A percentile compares a stretch with the other conserved stretches of the same genome.
These are phyloP conservation scores for Fusarium mexicanum DNA, from an alignment of 2,329 filamentous ascomycete species.

Conservation along the genomic window DNA sequence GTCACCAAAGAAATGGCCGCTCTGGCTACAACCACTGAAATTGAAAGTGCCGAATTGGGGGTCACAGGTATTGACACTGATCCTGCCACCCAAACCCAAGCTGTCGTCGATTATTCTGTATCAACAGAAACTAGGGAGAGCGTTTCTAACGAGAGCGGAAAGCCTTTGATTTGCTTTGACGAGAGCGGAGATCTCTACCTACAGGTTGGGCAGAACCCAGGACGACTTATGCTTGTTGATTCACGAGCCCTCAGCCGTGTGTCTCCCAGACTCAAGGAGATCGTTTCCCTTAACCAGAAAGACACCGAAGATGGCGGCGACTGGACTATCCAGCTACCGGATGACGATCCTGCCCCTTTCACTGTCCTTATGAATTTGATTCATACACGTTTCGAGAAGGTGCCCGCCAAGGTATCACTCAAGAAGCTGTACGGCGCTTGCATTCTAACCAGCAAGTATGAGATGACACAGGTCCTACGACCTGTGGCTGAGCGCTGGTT, in stretches of 20 bases:
- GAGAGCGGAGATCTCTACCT: constrained; percentile 12
- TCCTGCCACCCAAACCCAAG: too few relatives aligned
- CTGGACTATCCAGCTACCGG: constrained; percentile 7
- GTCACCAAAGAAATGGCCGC: neutral
- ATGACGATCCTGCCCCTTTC: constrained; percentile 11
- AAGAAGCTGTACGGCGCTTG: constrained; percentile 14
- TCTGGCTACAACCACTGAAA: neutral
- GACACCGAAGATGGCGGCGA: neutral
- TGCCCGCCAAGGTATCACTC: neutral
- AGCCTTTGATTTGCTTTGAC: constrained; percentile 2
- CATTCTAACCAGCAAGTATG: constrained; percentile 27
- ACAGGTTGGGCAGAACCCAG: neutral
- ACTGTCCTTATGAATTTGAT: constrained; percentile 13
- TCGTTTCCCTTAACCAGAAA: neutral
- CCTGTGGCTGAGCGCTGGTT: constrained; percentile 28
- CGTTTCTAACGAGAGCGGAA: neutral
- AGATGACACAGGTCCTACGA: constrained; percentile 17
- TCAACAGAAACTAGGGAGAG: neutral
- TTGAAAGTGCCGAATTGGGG: neutral
- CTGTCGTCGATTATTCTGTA: neutral
- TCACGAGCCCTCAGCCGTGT: constrained; percentile 22
- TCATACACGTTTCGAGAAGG: constrained; percentile 13
- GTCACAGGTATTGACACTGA: neutral
- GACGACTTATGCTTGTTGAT: constrained; percentile 14
- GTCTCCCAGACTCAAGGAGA: neutral